Evolutionary conservation across 306 rosid species (phyloP), one percentile per base, ranked within the genome.

Genomic region (Cucumis cinereus): DNA sequence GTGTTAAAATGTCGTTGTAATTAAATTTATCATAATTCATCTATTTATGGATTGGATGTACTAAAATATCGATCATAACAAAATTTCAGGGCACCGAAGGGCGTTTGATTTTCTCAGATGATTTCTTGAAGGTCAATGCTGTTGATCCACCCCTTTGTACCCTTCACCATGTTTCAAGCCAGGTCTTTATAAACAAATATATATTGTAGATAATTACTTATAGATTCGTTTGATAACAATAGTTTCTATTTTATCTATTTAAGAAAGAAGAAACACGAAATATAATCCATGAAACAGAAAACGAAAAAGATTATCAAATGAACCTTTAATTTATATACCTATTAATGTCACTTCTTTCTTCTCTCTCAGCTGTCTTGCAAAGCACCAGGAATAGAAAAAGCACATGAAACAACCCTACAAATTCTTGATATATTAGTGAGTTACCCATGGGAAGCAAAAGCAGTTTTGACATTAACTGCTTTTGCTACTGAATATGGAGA

Each of bases 391-490:
- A 19, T 57, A 16, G 72, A 59, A 13, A 35, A 17, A 15, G 79
- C 59, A 17, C 55, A 76, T 22, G 15, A 61, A 17, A 76, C 79
- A 1, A 43, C 79, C 3, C 10, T 76, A 20, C 19, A 49, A 2
- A 61, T 76, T 28, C 28, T 76, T 15, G 43, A 59, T 11, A 41
- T 58, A 63, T 28, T 76, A 24, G n/a, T 23, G 1, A 49, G 64
- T 14, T 76, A 76, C 15, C 28, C 54, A 76, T 76, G 79, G 79
- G 79, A 76, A 6, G 79, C 70, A 0, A 76, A 76, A 53, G 79
- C 79, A 23, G 57, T 41, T 40, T 28, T 76, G 7, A 60, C 79
- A 2, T 56, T 58, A 23, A 55, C 77, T 6, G 77, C 77, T 50
- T 73, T 73, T n/a, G 60, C 77, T 0, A 10, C 30, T 2, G 77